phyloP scores from a whole-genome alignment of 2,329 filamentous ascomycete genomes.

The Helotiales sp. region DNA sequence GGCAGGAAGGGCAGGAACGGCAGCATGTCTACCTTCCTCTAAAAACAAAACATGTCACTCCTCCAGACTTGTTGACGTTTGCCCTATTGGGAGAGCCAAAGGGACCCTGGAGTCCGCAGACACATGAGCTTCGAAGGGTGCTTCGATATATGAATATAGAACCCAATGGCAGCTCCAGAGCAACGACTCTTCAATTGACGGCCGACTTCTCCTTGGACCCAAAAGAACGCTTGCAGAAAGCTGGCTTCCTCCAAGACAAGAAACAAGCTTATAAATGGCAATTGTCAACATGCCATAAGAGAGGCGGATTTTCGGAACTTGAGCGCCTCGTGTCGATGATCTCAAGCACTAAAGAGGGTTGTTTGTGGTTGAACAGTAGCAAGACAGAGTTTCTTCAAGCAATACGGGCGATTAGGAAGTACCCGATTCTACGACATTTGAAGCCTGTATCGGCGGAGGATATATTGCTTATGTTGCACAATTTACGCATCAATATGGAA shows the following conservation, averaged over 20 bases:
- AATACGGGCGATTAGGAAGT: neutral
- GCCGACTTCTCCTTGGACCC: constrained; percentile 5
- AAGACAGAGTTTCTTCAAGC: constrained; percentile 4
- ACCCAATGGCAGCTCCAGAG: constrained; percentile 1
- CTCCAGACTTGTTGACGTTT: constrained; percentile 25
- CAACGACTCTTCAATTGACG: constrained; percentile 10
- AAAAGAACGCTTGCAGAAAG: neutral
- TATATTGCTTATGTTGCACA: constrained; percentile 18
- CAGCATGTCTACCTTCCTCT: neutral
- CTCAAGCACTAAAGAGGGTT: constrained; percentile 18
- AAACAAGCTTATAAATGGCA: neutral
- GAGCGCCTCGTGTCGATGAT: constrained; percentile 16
- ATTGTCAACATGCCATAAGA: neutral
- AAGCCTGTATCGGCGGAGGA: neutral
- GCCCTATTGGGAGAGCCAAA: constrained; percentile 23
- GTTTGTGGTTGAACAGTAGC: constrained; percentile 15
- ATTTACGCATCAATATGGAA: constrained; percentile 15
- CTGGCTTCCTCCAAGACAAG: constrained; percentile 2
- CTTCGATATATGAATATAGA: neutral
- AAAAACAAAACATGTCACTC: constrained; percentile 2
- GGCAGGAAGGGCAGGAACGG: neutral
- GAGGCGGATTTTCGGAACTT: neutral
- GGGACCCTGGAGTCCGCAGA: neutral
- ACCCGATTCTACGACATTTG: too few relatives aligned
- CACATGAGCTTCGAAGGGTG: neutral